A percentile compares a stretch with the other conserved stretches of the same genome.
Evolutionary conservation across 176 grass and related monocot species (phyloP).

Genomic region (Aegilops sharonensis): DNA sequence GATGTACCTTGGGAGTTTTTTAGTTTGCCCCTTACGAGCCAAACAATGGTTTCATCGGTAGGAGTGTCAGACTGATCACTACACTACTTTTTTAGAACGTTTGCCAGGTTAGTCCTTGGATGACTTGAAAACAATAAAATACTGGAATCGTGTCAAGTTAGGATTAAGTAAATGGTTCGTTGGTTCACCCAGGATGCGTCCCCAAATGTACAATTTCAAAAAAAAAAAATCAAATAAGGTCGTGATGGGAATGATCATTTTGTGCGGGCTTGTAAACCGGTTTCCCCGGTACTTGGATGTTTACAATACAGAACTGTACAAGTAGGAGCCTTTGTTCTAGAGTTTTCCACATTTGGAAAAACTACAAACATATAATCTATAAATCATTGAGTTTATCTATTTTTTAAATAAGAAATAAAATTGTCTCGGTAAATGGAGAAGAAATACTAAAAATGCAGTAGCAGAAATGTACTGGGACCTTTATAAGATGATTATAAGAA

Average conservation of each 20-base stretch:
- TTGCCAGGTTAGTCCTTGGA: background rate
- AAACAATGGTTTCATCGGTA: background rate
- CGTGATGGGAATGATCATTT: too few species aligned
- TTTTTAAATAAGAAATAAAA: background rate
- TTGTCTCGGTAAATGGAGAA: background rate
- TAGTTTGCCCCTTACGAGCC: background rate
- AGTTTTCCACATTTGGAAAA: background rate
- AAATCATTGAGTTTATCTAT: background rate
- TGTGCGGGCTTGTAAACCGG: too few species aligned
- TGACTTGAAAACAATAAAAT: background rate
- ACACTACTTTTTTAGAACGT: background rate
- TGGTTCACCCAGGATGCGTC: too few species aligned
- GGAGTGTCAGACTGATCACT: background rate
- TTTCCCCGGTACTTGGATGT: background rate
- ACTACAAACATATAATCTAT: background rate
- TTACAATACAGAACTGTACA: background rate
- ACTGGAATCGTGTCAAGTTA: background rate
- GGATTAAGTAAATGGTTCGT: too few species aligned
- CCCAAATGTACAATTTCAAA: too few species aligned
- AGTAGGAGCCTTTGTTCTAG: background rate
- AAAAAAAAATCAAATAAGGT: too few species aligned
- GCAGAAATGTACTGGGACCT: background rate
- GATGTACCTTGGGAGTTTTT: background rate
- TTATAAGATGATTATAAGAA: background rate
- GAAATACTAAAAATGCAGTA: slow-evolving; percentile 5